These are phyloP conservation scores for Dothideomycetidae sp. DNA, from an alignment of 2,329 filamentous ascomycete genomes.

Conservation along the genomic window DNA sequence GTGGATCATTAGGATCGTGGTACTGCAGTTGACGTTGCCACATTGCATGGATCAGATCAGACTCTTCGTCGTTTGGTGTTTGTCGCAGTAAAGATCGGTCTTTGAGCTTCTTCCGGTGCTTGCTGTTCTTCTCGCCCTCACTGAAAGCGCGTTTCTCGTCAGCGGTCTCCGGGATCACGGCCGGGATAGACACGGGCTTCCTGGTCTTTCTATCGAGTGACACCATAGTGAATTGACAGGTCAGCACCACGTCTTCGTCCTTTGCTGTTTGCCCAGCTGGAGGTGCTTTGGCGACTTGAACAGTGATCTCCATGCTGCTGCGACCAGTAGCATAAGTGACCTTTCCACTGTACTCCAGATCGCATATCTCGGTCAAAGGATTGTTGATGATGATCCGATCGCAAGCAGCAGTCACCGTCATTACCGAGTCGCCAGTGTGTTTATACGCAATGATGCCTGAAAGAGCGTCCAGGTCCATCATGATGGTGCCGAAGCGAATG, in stretches of 20 bases:
- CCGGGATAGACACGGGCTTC: conserved; percentile 48
- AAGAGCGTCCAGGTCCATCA: conserved; percentile 69
- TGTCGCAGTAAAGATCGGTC: conserved; percentile 48
- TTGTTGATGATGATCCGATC: conserved; percentile 54
- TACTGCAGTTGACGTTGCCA: conserved; percentile 56
- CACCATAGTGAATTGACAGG: conserved; percentile 67
- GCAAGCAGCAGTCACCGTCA: conserved; percentile 49
- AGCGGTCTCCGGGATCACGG: conserved; percentile 45
- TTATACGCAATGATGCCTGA: conserved; percentile 65
- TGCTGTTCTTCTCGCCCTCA: conserved; percentile 51
- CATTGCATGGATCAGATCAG: conserved; percentile 56
- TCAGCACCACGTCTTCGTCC: conserved; percentile 50
- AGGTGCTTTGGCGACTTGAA: conserved; percentile 56
- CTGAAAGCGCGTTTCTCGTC: conserved; percentile 51
- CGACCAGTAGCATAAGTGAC: conserved; percentile 59
- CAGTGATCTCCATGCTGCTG: conserved; percentile 59
- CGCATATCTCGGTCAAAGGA: conserved; percentile 61
- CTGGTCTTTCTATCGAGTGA: conserved; percentile 55
- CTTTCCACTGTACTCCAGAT: conserved; percentile 56
- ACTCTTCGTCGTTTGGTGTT: conserved; percentile 57
- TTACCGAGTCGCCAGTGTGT: conserved; percentile 50
- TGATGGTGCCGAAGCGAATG: conserved; percentile 56
- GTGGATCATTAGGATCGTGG: conserved; percentile 43
- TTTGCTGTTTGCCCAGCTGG: conserved; percentile 40
- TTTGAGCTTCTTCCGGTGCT: conserved; percentile 49